phyloP scores from a whole-genome alignment of 1,139 yeast genomes.

The Geotrichum bryndzae region DNA sequence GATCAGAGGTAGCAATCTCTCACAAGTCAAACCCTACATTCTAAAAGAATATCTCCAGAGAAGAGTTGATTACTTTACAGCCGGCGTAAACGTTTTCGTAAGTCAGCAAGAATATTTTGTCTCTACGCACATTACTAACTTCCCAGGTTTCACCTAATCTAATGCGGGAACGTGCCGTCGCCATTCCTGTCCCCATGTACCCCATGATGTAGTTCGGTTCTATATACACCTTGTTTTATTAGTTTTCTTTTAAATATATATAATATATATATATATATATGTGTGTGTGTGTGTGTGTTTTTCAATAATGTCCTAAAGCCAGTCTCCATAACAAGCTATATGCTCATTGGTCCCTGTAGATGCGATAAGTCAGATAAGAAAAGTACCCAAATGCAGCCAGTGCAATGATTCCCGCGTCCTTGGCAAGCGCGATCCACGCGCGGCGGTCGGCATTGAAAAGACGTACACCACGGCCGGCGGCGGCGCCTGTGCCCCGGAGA shows the following conservation, averaged over 20 bases:
- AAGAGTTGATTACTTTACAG: conserved; percentile 50
- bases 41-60: conserved; percentile 65
- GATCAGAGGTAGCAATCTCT: conserved; percentile 75
- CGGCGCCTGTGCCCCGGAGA: background rate
- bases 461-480: background rate
- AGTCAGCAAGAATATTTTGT: background rate
- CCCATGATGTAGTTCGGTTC: background rate
- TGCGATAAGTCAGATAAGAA: conserved; percentile 9
- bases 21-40: conserved; percentile 58
- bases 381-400: conserved; percentile 4
- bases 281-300: background rate
- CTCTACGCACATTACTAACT: background rate
- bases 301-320: background rate
- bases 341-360: conserved; percentile 7
- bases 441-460: background rate
- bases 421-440: conserved; percentile 7
- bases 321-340: background rate
- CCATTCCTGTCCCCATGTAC: conserved; percentile 5
- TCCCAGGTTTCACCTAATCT: conserved; percentile 2
- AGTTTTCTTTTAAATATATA: background rate
- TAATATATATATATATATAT: too few relatives aligned
- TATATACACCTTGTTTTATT: background rate
- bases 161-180: background rate
- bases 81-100: conserved; percentile 13
- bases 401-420: conserved; percentile 9